Evolutionary conservation across 805 yeast genomes (phyloP).

Genomic region (Monosporozyma unispora): DNA sequence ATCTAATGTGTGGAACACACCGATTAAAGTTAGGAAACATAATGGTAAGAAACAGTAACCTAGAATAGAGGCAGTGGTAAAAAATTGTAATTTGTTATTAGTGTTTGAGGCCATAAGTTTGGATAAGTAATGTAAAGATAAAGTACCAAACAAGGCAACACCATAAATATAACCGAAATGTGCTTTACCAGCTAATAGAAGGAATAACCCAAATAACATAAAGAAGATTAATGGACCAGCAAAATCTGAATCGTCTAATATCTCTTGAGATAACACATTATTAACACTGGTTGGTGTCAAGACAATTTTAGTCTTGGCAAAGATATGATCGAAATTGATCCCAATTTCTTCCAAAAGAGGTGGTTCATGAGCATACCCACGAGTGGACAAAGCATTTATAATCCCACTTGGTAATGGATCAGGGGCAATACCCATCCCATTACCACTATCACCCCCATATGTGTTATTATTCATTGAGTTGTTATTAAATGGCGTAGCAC

Average conservation of each 20-base stretch:
- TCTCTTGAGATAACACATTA: slow-evolving; percentile 56
- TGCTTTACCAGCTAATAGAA: slow-evolving; percentile 81
- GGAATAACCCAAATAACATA: slow-evolving; percentile 71
- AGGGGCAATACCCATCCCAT: slow-evolving; percentile 17
- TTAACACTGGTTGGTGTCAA: slow-evolving; percentile 55
- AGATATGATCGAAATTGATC: slow-evolving; percentile 81
- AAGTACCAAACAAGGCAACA: slow-evolving; percentile 84
- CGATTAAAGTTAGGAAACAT: slow-evolving; percentile 47
- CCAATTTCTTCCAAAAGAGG: slow-evolving; percentile 89
- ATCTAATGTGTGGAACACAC: slow-evolving; percentile 70
- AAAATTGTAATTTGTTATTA: slow-evolving; percentile 33
- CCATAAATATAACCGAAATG: slow-evolving; percentile 97
- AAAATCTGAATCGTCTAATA: slow-evolving; percentile 79
- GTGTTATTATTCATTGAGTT: neutral
- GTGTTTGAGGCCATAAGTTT: slow-evolving; percentile 67
- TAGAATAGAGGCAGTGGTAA: slow-evolving; percentile 78
- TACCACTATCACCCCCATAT: slow-evolving; percentile 6
- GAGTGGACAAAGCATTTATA: slow-evolving; percentile 84
- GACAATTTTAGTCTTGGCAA: slow-evolving; percentile 75
- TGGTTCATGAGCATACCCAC: slow-evolving; percentile 93
- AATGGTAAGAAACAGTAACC: slow-evolving; percentile 92
- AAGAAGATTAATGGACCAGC: slow-evolving; percentile 94
- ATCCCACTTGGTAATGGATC: slow-evolving; percentile 59
- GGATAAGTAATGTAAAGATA: slow-evolving; percentile 74
- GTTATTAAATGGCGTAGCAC: slow-evolving; percentile 17